phyloP scores from a whole-genome alignment of 2,329 filamentous ascomycete genomes.

The Bretziella fagacearum region DNA sequence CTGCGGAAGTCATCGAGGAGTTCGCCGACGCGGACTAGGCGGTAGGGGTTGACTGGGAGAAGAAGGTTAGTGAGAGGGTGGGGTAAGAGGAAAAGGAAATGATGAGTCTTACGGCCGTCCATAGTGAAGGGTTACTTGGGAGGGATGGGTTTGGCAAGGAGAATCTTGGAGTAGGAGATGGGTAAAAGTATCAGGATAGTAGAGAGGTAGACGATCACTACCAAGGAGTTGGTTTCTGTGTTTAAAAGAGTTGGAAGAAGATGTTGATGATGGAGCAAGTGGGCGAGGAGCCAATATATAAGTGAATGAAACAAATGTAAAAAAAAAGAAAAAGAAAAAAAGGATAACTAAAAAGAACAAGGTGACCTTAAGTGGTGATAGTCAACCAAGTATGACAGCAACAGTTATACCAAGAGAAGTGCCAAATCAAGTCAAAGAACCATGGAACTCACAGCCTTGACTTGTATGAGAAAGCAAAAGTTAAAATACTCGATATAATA shows the following conservation, averaged over 20 bases:
- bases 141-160: neutral
- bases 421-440: neutral
- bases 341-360: neutral
- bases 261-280: too few relatives aligned
- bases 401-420: neutral
- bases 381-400: neutral
- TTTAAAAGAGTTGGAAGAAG: too few relatives aligned
- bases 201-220: too few relatives aligned
- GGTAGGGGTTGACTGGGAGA: constrained; percentile 40
- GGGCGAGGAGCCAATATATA: too few relatives aligned
- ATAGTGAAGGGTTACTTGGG: constrained; percentile 14
- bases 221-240: too few relatives aligned
- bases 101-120: constrained; percentile 18
- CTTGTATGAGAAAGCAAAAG: too few relatives aligned
- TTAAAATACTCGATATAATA: too few relatives aligned
- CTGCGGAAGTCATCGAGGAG: constrained; percentile 44
- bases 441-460: too few relatives aligned
- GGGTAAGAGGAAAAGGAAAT: neutral
- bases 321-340: too few relatives aligned
- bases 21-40: constrained; percentile 43
- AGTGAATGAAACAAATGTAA: too few relatives aligned
- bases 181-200: too few relatives aligned
- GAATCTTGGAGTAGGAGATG: neutral
- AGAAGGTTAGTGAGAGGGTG: neutral
- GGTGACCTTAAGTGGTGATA: neutral